Evolutionary conservation across 768 basidiomycete species (phyloP), one percentile per base, ranked within the genome.

Genomic region (Amanita brunnescens): DNA sequence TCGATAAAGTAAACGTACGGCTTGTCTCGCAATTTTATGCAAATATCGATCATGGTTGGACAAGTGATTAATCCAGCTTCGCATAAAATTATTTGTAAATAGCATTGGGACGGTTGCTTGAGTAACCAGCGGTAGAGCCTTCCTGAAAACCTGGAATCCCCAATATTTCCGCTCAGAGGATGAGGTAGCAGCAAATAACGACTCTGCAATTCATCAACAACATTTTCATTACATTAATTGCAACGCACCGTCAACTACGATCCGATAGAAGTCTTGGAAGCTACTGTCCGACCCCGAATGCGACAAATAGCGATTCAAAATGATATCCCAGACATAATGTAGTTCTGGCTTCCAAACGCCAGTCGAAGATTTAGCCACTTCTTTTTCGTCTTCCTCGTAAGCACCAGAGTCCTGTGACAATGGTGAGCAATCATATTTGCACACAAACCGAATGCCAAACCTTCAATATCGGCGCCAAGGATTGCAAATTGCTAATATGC

Each of bases 41-140:
- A 98, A 69, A 62, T 92, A 87, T 46, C 92, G 79, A 65, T 97
- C 94, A 40, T 76, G 76, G 49, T 89, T 84, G 0, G 91, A 87
- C 18, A 99, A 75, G 65, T 98, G 93, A 62, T 95, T 95, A 54
- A 95, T 94, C 91, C 94, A 95, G 33, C 86, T 85, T 33, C 92
- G 84, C 87, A 97, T 93, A 61, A 96, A 89, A 64, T 96, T 93
- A 59, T 85, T 86, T 16, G 90, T 94, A 64, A 99, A 93, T 30
- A 98, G 72, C 77, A 91, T 83, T 0, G 90, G 86, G 58, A 95
- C 73, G 48, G 80, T 84, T 40, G 77, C 67, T 14, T 79, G 66
- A 13, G 76, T 71, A 26, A 90, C 76, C 33, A 82, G 81, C 13
- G 79, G 76, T 37, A 96, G 70, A 6, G 91, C 82, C 56, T 80